These are phyloP conservation scores for Chrysopogon serrulatus DNA, from an alignment of 176 grass and related monocot species.

Conservation along the genomic window DNA sequence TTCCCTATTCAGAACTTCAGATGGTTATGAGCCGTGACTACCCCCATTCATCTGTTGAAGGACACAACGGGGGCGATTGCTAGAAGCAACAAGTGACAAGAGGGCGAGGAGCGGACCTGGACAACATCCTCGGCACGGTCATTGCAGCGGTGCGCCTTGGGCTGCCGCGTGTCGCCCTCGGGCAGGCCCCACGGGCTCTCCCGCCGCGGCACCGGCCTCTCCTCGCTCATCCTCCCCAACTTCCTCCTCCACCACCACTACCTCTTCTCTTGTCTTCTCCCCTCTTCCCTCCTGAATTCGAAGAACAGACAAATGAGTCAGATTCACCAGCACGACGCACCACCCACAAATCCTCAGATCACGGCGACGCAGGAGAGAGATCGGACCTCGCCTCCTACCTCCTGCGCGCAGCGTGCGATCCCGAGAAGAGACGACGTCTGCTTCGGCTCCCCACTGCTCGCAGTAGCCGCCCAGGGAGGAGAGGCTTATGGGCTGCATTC, in stretches of 20 bases:
- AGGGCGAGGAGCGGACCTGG: slow-evolving; percentile 39
- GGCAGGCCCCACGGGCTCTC: slow-evolving; percentile 87
- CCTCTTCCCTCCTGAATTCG: not conserved
- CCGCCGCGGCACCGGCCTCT: slow-evolving; percentile 61
- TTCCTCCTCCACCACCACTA: not conserved
- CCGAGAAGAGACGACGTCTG: slow-evolving; percentile 17
- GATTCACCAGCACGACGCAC: not conserved
- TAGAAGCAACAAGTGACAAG: not conserved
- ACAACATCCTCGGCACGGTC: slow-evolving; percentile 85
- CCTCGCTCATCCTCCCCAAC: slow-evolving; percentile 48
- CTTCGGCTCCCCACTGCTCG: not conserved
- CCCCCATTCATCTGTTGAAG: not conserved
- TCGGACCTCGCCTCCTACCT: not conserved
- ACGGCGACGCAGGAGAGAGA: not conserved
- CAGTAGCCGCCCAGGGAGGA: not conserved
- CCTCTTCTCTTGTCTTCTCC: not conserved
- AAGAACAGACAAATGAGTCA: slow-evolving; percentile 9
- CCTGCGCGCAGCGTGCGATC: not conserved
- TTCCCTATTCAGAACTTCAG: not conserved
- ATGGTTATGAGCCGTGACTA: not conserved
- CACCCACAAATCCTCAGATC: not conserved
- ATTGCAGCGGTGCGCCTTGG: slow-evolving; percentile 86
- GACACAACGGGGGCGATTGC: not conserved
- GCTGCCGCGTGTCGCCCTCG: slow-evolving; percentile 82
- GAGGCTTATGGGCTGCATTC: not conserved